A percentile compares a stretch with the other conserved stretches of the same genome.
Evolutionary conservation across 2,329 filamentous ascomycete genomes (phyloP).

Genomic region (Sordariomycetes sp.): DNA sequence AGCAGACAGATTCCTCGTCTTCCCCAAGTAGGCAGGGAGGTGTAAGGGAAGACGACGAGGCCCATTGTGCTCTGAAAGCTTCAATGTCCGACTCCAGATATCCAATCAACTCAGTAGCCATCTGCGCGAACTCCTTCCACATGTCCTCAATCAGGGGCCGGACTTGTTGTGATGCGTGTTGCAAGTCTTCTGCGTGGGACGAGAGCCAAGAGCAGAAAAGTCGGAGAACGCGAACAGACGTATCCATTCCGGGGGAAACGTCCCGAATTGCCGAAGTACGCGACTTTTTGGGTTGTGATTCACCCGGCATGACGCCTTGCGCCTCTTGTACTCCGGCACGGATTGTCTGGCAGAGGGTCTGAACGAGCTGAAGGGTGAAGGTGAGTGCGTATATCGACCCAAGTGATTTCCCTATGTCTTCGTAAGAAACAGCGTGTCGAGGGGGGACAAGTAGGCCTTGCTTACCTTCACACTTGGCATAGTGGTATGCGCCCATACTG

Average conservation of each 20-base stretch:
- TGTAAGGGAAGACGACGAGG: constrained; percentile 1
- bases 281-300: neutral
- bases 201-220: constrained; percentile 9
- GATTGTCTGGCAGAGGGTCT: neutral
- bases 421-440: neutral
- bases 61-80: neutral
- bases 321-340: neutral
- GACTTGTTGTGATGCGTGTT: neutral
- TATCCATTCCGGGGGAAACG: constrained; percentile 5
- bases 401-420: neutral
- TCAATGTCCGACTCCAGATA: constrained; percentile 7
- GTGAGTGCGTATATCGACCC: neutral
- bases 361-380: constrained; percentile 4
- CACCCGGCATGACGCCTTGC: constrained; percentile 5
- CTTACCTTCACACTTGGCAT: constrained; percentile 37
- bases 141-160: constrained; percentile 3
- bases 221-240: constrained; percentile 7
- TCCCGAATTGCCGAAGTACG: neutral
- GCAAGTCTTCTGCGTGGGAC: constrained; percentile 4
- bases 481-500: constrained; percentile 75
- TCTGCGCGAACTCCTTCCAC: constrained; percentile 7
- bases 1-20: constrained; percentile 7
- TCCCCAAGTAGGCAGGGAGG: constrained; percentile 8
- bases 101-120: constrained; percentile 5
- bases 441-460: neutral